Conservation (phyloP, 345 rosid genomes). For the Eucalyptus erythrocorys region DNA sequence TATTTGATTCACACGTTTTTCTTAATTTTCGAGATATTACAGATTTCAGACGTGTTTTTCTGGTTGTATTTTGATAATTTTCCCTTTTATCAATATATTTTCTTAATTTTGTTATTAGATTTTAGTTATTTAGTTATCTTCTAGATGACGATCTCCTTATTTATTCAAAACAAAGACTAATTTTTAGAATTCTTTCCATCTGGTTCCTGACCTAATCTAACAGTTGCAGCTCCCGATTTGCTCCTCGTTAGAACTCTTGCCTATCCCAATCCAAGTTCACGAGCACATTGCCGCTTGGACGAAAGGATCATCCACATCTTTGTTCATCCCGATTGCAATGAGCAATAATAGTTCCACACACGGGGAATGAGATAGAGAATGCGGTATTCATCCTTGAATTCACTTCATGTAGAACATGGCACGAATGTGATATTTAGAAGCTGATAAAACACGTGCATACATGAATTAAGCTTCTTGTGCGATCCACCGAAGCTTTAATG, state of each 20-base stretch:
- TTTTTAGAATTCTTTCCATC: too few species aligned
- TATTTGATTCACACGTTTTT: too few species aligned
- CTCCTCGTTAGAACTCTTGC: neutral
- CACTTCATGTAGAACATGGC: neutral
- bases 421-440: neutral
- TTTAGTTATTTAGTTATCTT: too few species aligned
- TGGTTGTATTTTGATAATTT: too few species aligned
- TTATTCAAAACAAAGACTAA: too few species aligned
- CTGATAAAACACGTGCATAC: neutral
- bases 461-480: neutral
- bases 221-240: neutral
- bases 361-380: neutral
- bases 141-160: too few species aligned
- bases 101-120: too few species aligned
- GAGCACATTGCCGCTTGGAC: neutral
- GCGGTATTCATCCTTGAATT: neutral
- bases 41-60: too few species aligned
- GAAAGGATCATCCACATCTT: neutral
- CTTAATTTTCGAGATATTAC: too few species aligned
- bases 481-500: neutral
- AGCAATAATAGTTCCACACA: neutral
- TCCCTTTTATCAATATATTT: too few species aligned
- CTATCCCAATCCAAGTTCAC: neutral
- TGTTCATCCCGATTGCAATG: neutral
- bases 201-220: neutral